phyloP scores from a whole-genome alignment of 208 protist species.

The Trypanosoma melophagium region DNA sequence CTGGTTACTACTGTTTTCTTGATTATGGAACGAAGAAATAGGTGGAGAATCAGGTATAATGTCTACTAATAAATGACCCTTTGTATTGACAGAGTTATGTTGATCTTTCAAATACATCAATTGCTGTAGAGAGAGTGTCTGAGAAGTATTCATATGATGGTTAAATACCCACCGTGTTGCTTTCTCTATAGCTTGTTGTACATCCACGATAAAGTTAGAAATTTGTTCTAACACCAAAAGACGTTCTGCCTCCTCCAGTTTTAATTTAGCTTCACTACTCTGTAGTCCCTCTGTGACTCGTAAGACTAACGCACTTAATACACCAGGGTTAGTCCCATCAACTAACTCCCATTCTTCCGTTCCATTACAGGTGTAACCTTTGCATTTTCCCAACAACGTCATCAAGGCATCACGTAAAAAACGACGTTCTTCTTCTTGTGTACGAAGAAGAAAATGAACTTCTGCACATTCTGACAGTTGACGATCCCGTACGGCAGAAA shows the following conservation, averaged over 20 bases:
- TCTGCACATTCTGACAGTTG: constrained; percentile 61
- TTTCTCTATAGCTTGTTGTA: constrained; percentile 45
- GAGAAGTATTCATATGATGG: not conserved
- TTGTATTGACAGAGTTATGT: not conserved
- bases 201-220: constrained; percentile 31
- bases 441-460: constrained; percentile 62
- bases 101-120: not conserved
- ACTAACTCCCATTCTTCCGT: not conserved
- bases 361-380: not conserved
- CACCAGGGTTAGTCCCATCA: constrained; percentile 6
- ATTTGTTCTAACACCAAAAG: constrained; percentile 43
- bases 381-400: constrained; percentile 40
- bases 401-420: constrained; percentile 50
- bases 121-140: not conserved
- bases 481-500: constrained; percentile 40
- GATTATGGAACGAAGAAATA: not conserved
- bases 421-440: constrained; percentile 70
- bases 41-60: constrained; percentile 3
- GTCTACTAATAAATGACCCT: not conserved
- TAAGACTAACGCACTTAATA: constrained; percentile 12
- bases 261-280: constrained; percentile 30
- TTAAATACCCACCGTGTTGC: constrained; percentile 47
- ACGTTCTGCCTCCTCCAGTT: constrained; percentile 55
- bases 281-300: constrained; percentile 24
- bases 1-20: not conserved